Percentiles rank a stretch among this genome's conserved stretches.
Evolutionary conservation across 2,329 filamentous ascomycete genomes (phyloP).

Genomic region (Colletotrichum agaves): DNA sequence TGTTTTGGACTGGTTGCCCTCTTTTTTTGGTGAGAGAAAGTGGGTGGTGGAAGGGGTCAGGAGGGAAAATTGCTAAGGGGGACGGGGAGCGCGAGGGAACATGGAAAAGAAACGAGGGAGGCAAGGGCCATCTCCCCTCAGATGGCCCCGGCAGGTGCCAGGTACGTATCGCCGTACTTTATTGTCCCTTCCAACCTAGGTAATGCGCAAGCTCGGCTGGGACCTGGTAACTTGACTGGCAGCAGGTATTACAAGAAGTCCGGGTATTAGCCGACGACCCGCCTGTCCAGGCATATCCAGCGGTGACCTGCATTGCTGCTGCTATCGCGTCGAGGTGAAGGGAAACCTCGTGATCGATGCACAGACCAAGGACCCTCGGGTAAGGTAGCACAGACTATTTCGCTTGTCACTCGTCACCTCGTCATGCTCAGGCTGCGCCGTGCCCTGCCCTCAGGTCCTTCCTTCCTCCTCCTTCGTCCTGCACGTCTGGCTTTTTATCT

Average conservation of each 20-base stretch:
- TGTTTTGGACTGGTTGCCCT: constrained; percentile 52
- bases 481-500: background rate
- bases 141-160: background rate
- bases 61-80: constrained; percentile 35
- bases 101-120: constrained; percentile 38
- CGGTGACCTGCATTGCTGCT: background rate
- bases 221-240: background rate
- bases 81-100: constrained; percentile 27
- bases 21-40: constrained; percentile 42
- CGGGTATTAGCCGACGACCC: constrained; percentile 3
- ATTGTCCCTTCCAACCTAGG: background rate
- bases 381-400: background rate
- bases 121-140: background rate
- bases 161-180: background rate
- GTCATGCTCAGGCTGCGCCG: constrained; percentile 33
- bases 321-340: background rate
- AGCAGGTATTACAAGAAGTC: background rate
- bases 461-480: background rate
- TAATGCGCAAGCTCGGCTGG: background rate
- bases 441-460: background rate
- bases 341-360: background rate
- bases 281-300: background rate
- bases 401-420: constrained; percentile 33
- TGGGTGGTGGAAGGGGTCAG: constrained; percentile 36
- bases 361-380: background rate